A percentile compares a stretch with the other conserved stretches of the same genome.
Conservation (phyloP, 352 stramenopile genomes). For the Pythium brachiatum region DNA sequence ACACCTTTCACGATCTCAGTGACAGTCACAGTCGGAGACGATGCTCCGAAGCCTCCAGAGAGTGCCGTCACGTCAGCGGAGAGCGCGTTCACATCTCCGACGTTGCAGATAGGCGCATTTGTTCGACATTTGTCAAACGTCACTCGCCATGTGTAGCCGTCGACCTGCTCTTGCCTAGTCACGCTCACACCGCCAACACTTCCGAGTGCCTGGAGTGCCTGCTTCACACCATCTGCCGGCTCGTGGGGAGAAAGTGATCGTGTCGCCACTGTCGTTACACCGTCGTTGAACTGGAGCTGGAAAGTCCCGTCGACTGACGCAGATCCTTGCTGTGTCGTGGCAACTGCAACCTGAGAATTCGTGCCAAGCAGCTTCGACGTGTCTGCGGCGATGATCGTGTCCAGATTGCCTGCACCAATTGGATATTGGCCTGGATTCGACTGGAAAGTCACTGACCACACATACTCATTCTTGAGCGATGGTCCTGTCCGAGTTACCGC, state of each 20-base stretch:
- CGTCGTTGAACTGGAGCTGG: slow-evolving; percentile 44
- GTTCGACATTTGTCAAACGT: slow-evolving; percentile 86
- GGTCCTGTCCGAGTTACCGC: slow-evolving; percentile 79
- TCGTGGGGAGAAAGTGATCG: slow-evolving; percentile 55
- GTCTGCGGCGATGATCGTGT: slow-evolving; percentile 37
- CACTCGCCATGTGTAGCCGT: slow-evolving; percentile 89
- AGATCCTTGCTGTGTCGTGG: slow-evolving; percentile 44
- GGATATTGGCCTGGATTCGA: slow-evolving; percentile 93
- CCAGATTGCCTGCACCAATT: slow-evolving; percentile 63
- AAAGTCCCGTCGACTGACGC: slow-evolving; percentile 62
- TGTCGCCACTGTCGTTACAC: slow-evolving; percentile 32
- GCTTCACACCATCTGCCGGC: slow-evolving; percentile 35
- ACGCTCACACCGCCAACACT: slow-evolving; percentile 69
- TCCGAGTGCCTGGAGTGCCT: slow-evolving; percentile 42
- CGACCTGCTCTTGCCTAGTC: slow-evolving; percentile 42
- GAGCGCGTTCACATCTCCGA: slow-evolving; percentile 78
- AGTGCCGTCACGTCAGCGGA: slow-evolving; percentile 40
- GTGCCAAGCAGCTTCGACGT: slow-evolving; percentile 41
- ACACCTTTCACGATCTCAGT: slow-evolving; percentile 58
- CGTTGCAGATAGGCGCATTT: slow-evolving; percentile 87
- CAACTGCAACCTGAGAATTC: slow-evolving; percentile 38
- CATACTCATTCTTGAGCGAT: slow-evolving; percentile 88
- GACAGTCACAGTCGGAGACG: slow-evolving; percentile 43
- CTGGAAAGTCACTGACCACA: slow-evolving; percentile 93
- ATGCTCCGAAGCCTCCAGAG: slow-evolving; percentile 34